A percentile compares a stretch with the other conserved stretches of the same genome.
Evolutionary conservation across 148 eudicot genomes (phyloP).

Genomic region (Fagopyrum homotropicum): DNA sequence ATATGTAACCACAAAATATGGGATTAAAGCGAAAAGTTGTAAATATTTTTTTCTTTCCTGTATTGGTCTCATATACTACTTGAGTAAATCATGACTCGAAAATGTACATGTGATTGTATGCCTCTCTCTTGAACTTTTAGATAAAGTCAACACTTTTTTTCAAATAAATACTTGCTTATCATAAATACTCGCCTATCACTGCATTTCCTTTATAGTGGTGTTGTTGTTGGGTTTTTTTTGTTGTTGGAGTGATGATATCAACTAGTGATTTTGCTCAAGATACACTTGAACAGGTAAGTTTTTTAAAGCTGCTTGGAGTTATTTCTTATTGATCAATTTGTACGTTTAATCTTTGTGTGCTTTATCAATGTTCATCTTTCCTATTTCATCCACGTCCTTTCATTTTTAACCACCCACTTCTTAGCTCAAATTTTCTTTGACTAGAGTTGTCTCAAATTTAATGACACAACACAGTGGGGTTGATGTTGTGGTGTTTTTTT

Average conservation of each 20-base stretch:
- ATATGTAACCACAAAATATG: background rate
- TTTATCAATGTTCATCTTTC: background rate
- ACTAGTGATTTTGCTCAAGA: slow-evolving; percentile 95
- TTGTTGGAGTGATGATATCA: slow-evolving; percentile 99
- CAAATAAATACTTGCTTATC: background rate
- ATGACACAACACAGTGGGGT: too few species aligned
- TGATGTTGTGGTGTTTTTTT: too few species aligned
- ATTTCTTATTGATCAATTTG: background rate
- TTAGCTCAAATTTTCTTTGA: too few species aligned
- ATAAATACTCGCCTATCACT: background rate
- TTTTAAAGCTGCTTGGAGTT: slow-evolving; percentile 8
- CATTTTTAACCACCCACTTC: too few species aligned
- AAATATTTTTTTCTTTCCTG: background rate
- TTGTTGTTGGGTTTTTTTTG: slow-evolving; percentile 77
- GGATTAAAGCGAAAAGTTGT: too few species aligned
- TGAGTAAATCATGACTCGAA: background rate
- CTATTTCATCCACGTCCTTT: background rate
- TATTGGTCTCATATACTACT: background rate
- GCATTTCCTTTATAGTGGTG: background rate
- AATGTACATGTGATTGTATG: background rate
- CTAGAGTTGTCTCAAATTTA: too few species aligned
- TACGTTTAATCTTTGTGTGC: background rate
- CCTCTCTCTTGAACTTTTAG: background rate
- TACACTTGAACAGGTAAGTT: slow-evolving; percentile 89
- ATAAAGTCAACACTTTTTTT: background rate